A percentile compares a stretch with the other conserved stretches of the same genome.
phyloP scores from a whole-genome alignment of 23 red algal genomes.

The Gracilaria gracilis region DNA sequence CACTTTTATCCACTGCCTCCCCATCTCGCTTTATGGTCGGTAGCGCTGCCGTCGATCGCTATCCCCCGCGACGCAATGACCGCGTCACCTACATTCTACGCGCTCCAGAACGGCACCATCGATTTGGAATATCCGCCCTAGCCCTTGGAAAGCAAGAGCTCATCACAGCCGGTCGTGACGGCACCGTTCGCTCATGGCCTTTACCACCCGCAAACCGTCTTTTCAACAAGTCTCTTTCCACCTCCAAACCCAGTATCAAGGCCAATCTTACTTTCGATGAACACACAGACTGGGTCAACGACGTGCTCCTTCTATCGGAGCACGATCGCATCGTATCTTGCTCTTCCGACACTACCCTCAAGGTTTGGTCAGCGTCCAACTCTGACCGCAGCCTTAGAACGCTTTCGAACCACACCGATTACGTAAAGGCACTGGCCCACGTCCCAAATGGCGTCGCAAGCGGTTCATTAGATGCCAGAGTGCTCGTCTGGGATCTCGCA shows the following conservation, averaged over 20 bases:
- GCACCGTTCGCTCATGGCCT: constrained; percentile 85
- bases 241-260: constrained; percentile 33
- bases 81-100: constrained; percentile 86
- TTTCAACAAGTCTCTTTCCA: constrained; percentile 24
- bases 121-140: constrained; percentile 90
- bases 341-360: constrained; percentile 92
- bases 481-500: constrained; percentile 93
- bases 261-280: constrained; percentile 81
- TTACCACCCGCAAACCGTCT: constrained; percentile 37
- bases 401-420: constrained; percentile 91
- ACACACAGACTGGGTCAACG: constrained; percentile 99
- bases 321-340: constrained; percentile 81
- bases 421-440: constrained; percentile 89
- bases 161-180: constrained; percentile 92
- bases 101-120: constrained; percentile 80
- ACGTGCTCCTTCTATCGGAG: constrained; percentile 63
- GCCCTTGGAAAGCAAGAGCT: constrained; percentile 60
- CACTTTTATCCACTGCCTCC: background rate
- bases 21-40: constrained; percentile 60
- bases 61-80: constrained; percentile 61
- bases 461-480: constrained; percentile 80
- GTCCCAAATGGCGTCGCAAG: constrained; percentile 75
- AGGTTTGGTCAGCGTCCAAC: constrained; percentile 85
- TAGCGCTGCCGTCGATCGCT: constrained; percentile 59
- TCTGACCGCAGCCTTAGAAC: constrained; percentile 63